Evolutionary conservation across 768 basidiomycete species (phyloP).

Genomic region (Zangia roseola): DNA sequence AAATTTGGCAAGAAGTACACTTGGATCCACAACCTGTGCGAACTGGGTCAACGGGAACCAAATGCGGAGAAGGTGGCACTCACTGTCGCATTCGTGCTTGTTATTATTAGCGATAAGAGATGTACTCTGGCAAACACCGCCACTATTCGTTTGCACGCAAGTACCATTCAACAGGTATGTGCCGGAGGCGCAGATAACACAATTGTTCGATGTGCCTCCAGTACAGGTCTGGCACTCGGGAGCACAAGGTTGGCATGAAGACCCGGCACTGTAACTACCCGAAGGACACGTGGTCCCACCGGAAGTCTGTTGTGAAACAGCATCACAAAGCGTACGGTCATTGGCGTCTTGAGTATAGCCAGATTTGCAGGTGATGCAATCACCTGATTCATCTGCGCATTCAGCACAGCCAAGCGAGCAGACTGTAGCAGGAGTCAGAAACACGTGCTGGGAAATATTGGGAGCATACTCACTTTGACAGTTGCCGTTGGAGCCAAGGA

Average conservation of each 20-base stretch:
- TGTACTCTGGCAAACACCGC: constrained; percentile 74
- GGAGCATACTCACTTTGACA: constrained; percentile 55
- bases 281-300: constrained; percentile 60
- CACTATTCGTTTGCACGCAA: constrained; percentile 63
- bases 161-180: constrained; percentile 62
- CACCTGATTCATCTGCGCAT: constrained; percentile 67
- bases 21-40: constrained; percentile 73
- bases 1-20: constrained; percentile 79
- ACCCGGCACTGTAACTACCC: constrained; percentile 59
- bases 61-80: constrained; percentile 4
- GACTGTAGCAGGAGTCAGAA: constrained; percentile 38
- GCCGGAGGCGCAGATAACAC: constrained; percentile 64
- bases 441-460: too few species aligned
- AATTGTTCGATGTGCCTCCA: constrained; percentile 66
- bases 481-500: constrained; percentile 63
- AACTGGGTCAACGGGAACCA: background rate
- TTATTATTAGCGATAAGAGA: constrained; percentile 75
- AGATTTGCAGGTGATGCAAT: constrained; percentile 69
- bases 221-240: constrained; percentile 69
- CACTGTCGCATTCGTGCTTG: constrained; percentile 84
- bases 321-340: constrained; percentile 65
- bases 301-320: constrained; percentile 48
- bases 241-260: constrained; percentile 58
- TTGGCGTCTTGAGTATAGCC: constrained; percentile 67
- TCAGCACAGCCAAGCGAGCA: constrained; percentile 71